These are phyloP conservation scores for Penicillium sp. DNA, from an alignment of 2,329 filamentous ascomycete species.

Conservation along the genomic window DNA sequence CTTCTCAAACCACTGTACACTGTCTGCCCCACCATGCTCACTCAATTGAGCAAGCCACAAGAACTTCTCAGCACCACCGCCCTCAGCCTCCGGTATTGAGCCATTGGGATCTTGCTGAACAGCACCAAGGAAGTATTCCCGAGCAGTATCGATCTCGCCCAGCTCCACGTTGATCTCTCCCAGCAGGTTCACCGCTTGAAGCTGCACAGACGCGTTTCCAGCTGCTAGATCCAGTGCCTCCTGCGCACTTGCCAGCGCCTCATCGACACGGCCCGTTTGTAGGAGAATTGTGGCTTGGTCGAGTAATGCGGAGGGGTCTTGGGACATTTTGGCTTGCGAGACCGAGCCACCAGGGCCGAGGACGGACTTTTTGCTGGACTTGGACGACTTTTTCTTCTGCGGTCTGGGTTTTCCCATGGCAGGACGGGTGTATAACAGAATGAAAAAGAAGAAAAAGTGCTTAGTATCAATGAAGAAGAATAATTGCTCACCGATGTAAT, in stretches of 20 bases:
- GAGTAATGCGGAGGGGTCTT: constrained; percentile 56
- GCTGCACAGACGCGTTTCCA: constrained; percentile 36
- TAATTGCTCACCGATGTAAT: constrained; percentile 6
- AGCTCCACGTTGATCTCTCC: constrained; percentile 80
- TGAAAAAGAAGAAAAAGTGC: neutral
- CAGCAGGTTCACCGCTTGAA: constrained; percentile 68
- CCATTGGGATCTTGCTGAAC: constrained; percentile 76
- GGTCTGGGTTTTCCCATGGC: constrained; percentile 55
- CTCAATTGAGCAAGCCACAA: constrained; percentile 89
- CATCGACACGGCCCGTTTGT: constrained; percentile 58
- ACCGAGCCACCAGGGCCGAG: constrained; percentile 41
- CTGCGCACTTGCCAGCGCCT: constrained; percentile 55
- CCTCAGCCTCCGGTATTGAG: constrained; percentile 63
- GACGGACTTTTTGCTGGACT: constrained; percentile 44
- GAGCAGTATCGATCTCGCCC: constrained; percentile 75
- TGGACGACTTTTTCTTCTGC: constrained; percentile 45
- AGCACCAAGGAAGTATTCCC: constrained; percentile 69
- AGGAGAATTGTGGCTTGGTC: constrained; percentile 56
- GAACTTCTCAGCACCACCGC: constrained; percentile 90
- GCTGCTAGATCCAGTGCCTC: constrained; percentile 48
- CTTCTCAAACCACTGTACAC: constrained; percentile 61
- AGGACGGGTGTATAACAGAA: constrained; percentile 7
- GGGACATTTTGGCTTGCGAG: constrained; percentile 45
- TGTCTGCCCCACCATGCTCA: constrained; percentile 60
- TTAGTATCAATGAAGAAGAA: constrained; percentile 2